Conservation (phyloP, 306 rosid genomes). For the Ziziphus jujuba region DNA sequence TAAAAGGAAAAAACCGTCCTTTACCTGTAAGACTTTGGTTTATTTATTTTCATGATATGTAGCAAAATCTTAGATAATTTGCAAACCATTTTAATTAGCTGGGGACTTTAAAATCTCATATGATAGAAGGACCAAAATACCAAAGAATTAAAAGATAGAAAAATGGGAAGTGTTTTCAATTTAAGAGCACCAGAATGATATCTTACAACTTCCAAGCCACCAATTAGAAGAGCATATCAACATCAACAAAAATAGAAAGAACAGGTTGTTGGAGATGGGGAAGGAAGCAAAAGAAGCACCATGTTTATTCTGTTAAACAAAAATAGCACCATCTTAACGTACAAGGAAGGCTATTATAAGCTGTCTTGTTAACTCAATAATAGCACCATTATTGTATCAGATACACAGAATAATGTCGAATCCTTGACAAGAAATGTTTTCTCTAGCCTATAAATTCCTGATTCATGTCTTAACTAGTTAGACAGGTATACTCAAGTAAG, state of each 20-base stretch:
- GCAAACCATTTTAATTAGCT: too few species aligned
- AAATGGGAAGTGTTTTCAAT: too few species aligned
- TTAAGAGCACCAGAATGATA: too few species aligned
- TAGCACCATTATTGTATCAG: neutral
- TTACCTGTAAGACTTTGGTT: too few species aligned
- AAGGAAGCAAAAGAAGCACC: too few species aligned
- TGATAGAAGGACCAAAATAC: too few species aligned
- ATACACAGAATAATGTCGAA: neutral
- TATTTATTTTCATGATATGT: neutral
- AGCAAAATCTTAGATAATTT: neutral
- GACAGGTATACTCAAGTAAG: slow-evolving; percentile 16
- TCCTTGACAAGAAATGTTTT: slow-evolving; percentile 11
- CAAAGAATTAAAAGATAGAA: too few species aligned
- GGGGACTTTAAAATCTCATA: too few species aligned
- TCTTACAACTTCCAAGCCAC: too few species aligned
- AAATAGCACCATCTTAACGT: neutral
- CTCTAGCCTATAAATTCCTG: neutral
- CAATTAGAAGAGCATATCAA: too few species aligned
- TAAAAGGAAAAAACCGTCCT: neutral
- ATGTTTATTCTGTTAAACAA: neutral
- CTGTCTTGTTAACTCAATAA: neutral
- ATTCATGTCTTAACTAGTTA: slow-evolving; percentile 9
- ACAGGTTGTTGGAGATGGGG: too few species aligned
- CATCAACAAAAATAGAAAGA: too few species aligned
- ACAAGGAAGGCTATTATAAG: neutral